A percentile compares a stretch with the other conserved stretches of the same genome.
phyloP scores from a whole-genome alignment of 192 early-diverging fungal species.

The Rhizoclosmatium sp. region DNA sequence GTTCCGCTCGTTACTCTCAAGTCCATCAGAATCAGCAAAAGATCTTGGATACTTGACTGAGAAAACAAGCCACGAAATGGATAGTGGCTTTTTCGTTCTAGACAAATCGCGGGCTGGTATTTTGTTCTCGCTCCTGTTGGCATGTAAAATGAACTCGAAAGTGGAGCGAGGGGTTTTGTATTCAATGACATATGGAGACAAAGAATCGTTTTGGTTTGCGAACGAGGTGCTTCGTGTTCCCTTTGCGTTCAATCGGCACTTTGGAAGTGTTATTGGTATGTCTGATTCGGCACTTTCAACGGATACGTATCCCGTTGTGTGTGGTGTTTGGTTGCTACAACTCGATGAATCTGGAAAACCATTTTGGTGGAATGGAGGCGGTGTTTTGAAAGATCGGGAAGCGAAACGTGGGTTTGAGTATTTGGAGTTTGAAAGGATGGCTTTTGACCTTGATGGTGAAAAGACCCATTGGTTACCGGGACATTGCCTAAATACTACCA shows the following conservation, averaged over 20 bases:
- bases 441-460: background rate
- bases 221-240: constrained; percentile 18
- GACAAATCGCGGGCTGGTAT: constrained; percentile 15
- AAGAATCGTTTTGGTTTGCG: constrained; percentile 30
- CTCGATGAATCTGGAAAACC: background rate
- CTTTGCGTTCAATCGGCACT: background rate
- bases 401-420: background rate
- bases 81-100: constrained; percentile 4
- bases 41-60: background rate
- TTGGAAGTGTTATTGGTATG: constrained; percentile 5
- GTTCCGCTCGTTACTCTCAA: background rate
- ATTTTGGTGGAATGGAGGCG: constrained; percentile 16
- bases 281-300: background rate
- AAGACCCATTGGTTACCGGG: too few relatives aligned
- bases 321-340: background rate
- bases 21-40: background rate
- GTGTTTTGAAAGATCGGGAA: constrained; percentile 9
- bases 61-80: constrained; percentile 1
- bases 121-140: constrained; percentile 14
- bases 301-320: background rate
- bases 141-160: constrained; percentile 14
- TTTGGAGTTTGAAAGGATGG: background rate
- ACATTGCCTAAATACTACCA: too few relatives aligned
- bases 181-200: constrained; percentile 12
- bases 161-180: constrained; percentile 3